Base-by-base conservation (phyloP, 2,329 filamentous ascomycete genomes). In the Fusarium xylarioides region DNA sequence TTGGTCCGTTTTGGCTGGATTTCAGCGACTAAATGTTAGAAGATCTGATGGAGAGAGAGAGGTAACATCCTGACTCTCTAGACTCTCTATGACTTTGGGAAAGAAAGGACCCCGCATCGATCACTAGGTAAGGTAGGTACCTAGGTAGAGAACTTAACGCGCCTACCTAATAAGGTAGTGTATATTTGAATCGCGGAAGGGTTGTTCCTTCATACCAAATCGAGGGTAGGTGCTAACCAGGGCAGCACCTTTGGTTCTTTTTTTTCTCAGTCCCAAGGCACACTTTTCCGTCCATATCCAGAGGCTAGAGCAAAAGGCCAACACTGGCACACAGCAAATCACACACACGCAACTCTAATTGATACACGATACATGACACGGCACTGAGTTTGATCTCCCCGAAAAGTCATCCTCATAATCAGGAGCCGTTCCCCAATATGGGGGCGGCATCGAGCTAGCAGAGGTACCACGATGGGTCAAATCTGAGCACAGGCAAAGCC, bases 371-470 rank as follows among this genome's bases (percentile, higher is more conserved):
- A 57, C 44, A 50, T 65, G 38, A 42, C 44, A 64, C 40, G 46
- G 65, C 18, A 68, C 49, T 38, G 65, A 53, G 40, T 37, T 58
- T 47, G 38, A 49, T 46, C 43, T 64, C 56, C 58, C 62, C 50
- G 61, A 56, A 65, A 66, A 56, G 43, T 49, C 46, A 64, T 63
- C 66, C 62, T 67, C 32, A 34, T 53, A 21, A 28, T 42, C 43
- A 74, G 70, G 64, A 66, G 55, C 58, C 61, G 54, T 63, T 76
- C 43, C 66, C 58, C 52, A 59, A 74, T 71, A 69, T 73, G 74
- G 74, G 69, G 72, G 59, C 66, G 67, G 72, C 60, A 71, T 66
- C 43, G 44, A 62, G 65, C 74, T 75, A 77, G 63, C 65, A 66
- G 47, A 68, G 57, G 52, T 59, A 66, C 43, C 58, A 52, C 34